Evolutionary conservation across 208 protist genomes (phyloP).

Genomic region (Trypanosoma congolense): DNA sequence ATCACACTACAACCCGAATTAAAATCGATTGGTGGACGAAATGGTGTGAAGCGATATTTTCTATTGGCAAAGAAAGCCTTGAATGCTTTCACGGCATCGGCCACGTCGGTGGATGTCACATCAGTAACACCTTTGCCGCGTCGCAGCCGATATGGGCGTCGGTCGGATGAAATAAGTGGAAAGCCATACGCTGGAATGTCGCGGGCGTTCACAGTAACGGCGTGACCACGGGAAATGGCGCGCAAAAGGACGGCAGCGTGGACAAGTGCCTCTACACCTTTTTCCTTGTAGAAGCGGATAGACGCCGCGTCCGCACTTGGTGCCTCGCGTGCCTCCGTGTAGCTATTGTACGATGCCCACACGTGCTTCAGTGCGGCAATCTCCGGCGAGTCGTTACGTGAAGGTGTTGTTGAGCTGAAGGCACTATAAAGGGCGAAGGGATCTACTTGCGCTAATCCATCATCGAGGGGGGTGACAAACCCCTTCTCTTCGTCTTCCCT

Average conservation of each 20-base stretch:
- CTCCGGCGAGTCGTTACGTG: conserved; percentile 30
- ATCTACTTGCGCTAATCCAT: conserved; percentile 67
- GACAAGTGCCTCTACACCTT: conserved; percentile 77
- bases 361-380: conserved; percentile 66
- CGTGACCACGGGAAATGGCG: conserved; percentile 61
- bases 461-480: conserved; percentile 54
- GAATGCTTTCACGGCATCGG: conserved; percentile 52
- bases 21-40: conserved; percentile 54
- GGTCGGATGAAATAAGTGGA: conserved; percentile 76
- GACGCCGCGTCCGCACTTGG: conserved; percentile 30
- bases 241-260: conserved; percentile 73
- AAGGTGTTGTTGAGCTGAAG: conserved; percentile 43
- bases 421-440: conserved; percentile 72
- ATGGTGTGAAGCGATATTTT: conserved; percentile 45
- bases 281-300: conserved; percentile 48
- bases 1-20: conserved; percentile 75
- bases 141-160: conserved; percentile 35
- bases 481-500: conserved; percentile 57
- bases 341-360: conserved; percentile 63
- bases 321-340: conserved; percentile 61
- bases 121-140: conserved; percentile 40
- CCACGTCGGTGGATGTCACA: conserved; percentile 49
- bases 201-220: conserved; percentile 22
- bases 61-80: conserved; percentile 53
- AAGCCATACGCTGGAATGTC: conserved; percentile 45